A percentile compares a stretch with the other conserved stretches of the same genome.
These are phyloP conservation scores for Mycena albidolilacea DNA, from an alignment of 768 basidiomycete species.

Conservation along the genomic window DNA sequence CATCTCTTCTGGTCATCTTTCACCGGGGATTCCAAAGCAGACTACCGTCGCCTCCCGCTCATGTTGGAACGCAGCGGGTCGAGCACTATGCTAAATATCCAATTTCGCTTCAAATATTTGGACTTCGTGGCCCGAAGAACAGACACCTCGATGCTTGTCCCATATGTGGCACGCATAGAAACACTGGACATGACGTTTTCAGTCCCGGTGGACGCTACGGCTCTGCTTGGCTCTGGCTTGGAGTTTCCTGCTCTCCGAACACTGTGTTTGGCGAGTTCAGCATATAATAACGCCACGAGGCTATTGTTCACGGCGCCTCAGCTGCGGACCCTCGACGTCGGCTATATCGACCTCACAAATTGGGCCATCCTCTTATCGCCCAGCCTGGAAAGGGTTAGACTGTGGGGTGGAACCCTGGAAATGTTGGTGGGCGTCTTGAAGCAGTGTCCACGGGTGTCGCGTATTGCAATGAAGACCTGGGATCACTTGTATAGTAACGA, in stretches of 20 bases:
- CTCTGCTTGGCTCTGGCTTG: not conserved
- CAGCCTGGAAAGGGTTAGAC: not conserved
- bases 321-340: not conserved
- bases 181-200: not conserved
- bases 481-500: not conserved
- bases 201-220: not conserved
- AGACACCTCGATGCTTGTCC: not conserved
- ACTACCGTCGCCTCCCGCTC: not conserved
- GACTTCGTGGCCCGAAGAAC: not conserved
- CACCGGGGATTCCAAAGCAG: not conserved
- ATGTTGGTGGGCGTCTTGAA: not conserved
- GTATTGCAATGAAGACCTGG: not conserved
- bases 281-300: not conserved
- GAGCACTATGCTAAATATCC: not conserved
- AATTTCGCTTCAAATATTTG: not conserved
- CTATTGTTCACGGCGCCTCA: not conserved
- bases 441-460: slow-evolving; percentile 5
- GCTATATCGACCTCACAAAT: not conserved
- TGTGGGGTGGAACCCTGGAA: not conserved
- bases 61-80: slow-evolving; percentile 10
- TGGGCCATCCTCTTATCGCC: not conserved
- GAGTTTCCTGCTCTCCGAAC: slow-evolving; percentile 1
- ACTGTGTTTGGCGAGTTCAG: not conserved
- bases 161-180: not conserved
- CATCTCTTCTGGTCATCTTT: slow-evolving; percentile 9